Base-by-base conservation (phyloP, 75 land plant genomes). In the Isoetes taiwanensis region DNA sequence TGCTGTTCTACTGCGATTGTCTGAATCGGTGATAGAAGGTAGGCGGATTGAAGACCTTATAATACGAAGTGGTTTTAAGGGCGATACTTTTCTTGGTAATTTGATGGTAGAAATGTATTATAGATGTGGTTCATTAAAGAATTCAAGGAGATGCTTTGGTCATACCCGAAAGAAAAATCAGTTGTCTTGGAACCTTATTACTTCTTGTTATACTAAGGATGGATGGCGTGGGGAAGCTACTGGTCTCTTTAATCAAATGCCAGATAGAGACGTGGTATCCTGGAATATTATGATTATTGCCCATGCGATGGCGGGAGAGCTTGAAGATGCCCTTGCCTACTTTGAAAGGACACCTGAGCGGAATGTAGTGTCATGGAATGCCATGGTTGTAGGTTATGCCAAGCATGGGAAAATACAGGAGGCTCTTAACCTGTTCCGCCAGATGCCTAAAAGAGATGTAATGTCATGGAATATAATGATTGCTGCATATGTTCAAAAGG, bases 391-490 rank as follows among this genome's bases (percentile, higher is more conserved):
- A 6, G 50, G 21, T 8, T 46, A 46, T 23, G 6, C 5, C 4
- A 6, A 46, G 5, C 25, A 19, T 16, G 12, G 12, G 5, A 23
- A n/a, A 19, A 19, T 46, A 23, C 16, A 46, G 50, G 16, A 46
- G 12, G 50, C 50, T 6, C n/a, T 5, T 8, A 46, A 23, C 25
- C 25, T 6, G 16, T 46, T 46, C 50, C 8, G 4, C 5, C 50
- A 4, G n/a, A 23, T n/a, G 16, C 50, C 50, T n/a, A 46, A 19
- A 23, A 19, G 50, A 6, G 50, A 46, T 23, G 16, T 46, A 6
- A 23, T 46, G 50, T 46, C 50, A n/a, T 46, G 50, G 50, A 46
- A 46, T 23, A 19, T 23, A n/a, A 46, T 46, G 12, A 46, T 46
- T 4, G 16, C 25, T 16, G 50, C 25, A 5, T 46, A 46, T n/a